Conservation (phyloP, 2,329 filamentous ascomycete species). For the Aureobasidium pullulans region DNA sequence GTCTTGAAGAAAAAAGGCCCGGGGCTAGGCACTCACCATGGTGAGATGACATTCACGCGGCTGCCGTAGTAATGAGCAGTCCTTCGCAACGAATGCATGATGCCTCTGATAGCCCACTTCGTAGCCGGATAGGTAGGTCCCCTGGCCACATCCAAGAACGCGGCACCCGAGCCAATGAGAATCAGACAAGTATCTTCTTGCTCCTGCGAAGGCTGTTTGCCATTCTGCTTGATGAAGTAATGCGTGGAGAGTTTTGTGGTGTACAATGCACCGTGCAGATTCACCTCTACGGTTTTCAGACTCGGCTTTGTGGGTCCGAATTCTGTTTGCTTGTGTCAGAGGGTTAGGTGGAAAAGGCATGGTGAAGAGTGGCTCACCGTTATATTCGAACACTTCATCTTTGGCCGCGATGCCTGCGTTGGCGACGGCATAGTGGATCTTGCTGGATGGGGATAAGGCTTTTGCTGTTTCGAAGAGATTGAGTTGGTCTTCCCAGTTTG, state of each 20-base stretch:
- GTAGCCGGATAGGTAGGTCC: slow-evolving; percentile 23
- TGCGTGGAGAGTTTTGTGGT: slow-evolving; percentile 20
- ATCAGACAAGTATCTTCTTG: slow-evolving; percentile 31
- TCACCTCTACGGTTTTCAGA: slow-evolving; percentile 18
- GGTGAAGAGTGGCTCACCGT: not conserved
- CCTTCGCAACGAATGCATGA: slow-evolving; percentile 10
- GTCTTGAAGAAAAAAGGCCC: no score
- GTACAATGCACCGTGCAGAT: slow-evolving; percentile 18
- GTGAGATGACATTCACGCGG: slow-evolving; percentile 3
- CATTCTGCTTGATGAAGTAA: slow-evolving; percentile 25
- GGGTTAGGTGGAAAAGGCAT: not conserved
- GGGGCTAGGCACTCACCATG: not conserved
- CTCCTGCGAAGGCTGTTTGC: not conserved
- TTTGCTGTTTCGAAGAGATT: slow-evolving; percentile 25
- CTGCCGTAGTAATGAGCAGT: not conserved
- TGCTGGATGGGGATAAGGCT: slow-evolving; percentile 17
- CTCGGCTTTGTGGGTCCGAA: slow-evolving; percentile 15
- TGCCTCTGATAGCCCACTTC: slow-evolving; percentile 24
- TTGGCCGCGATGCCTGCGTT: slow-evolving; percentile 22
- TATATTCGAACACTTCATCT: not conserved
- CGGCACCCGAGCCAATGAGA: slow-evolving; percentile 42
- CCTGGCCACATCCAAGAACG: slow-evolving; percentile 41
- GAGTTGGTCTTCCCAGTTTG: slow-evolving; percentile 25
- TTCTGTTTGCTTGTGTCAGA: not conserved
- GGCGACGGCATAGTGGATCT: slow-evolving; percentile 24